Base-by-base conservation (phyloP, 768 basidiomycete species). In the Lentinus brumalis region DNA sequence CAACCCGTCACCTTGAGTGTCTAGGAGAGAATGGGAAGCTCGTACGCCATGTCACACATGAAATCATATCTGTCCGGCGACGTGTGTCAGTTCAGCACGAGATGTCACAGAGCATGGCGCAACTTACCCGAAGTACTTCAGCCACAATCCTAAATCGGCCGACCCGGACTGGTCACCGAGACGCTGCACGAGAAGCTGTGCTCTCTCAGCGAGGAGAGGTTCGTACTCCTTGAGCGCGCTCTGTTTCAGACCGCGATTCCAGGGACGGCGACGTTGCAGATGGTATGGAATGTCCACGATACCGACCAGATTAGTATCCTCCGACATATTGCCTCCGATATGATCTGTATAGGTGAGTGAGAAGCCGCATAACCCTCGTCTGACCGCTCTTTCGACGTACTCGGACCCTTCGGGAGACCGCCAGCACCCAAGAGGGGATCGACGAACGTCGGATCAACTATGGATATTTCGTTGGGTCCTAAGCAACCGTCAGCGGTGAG, bases 391-490 rank as follows among this genome's bases (percentile, higher is more conserved):
- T 79, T 79, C 11, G 35, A 35, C 76, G 51, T 66, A 77, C 76
- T 57, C 0, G 74, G 71, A 4, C 79, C 78, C 65, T 81, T 81
- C 4, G 76, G 77, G 64, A 83, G 71, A 2, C 81, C 80, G 5
- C 67, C 62, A 9, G 55, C 4, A 14, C 69, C 68, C 31, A 66
- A 30, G 5, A 81, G 66, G 0, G 71, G 60, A 1, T 69, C 60
- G 15, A 82, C 62, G 3, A 71, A 59, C 1, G 71, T 68, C 1
- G 69, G 63, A 18, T 79, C 76, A 21, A 63, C 62, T 16, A 81
- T 72, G 0, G 79, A 79, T 1, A 82, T 64, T 50, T 79, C 79
- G 65, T 81, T 83, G 7, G 80, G 81, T 15, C 81, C 81, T 81
- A 40, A 5, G 32, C 18, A n/a, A 16, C 8, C 7, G 9, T 21